Evolutionary conservation across 495 filamentous ascomycete genomes (phyloP), one percentile per base, ranked within the genome.

Genomic region (Usnea hakonensis): DNA sequence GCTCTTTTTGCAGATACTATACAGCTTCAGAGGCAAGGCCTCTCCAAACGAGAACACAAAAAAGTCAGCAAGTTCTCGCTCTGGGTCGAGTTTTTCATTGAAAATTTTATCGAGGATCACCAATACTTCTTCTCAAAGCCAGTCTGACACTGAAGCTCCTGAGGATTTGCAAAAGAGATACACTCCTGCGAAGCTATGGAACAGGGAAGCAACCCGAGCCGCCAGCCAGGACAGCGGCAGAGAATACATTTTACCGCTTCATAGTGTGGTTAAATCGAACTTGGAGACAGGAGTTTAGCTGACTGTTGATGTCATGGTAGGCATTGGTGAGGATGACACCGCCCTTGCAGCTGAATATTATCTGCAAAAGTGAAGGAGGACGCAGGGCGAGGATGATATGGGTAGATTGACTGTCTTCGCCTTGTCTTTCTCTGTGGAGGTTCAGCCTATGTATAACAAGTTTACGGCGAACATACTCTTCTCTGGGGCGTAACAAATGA

Each of bases 301-400:
- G 26, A 50, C 46, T 50, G 46, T 50, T 50, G 46, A 50, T 30
- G 46, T 50, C 46, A 50, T 23, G 17, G 46, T 50, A 16, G 46
- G 46, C 46, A 30, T 3, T 26, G 14, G 14, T 50, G 46, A 14
- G 8, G 26, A 17, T 28, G 46, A 50, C 46, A 5, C 23, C 23
- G 8, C 23, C 46, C 46, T 17, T 30, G 26, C 46, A 30, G 3
- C 46, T 32, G 46, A 50, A 23, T 1, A 50, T 4, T 50, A 7
- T 50, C 23, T 2, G 46, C 46, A 50, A 50, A 23, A 14, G 3
- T n/a, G 10, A 50, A 16, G 46, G 14, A 30, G 6, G 23, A 7
- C 46, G 46, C 46, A 14, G 23, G 30, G 30, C 2, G 14, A 30
- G 46, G 30, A 30, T 5, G 14, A 17, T 7, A 50, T 50, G 30